Base-by-base conservation (phyloP, 306 rosid genomes). In the Trifolium repens region DNA sequence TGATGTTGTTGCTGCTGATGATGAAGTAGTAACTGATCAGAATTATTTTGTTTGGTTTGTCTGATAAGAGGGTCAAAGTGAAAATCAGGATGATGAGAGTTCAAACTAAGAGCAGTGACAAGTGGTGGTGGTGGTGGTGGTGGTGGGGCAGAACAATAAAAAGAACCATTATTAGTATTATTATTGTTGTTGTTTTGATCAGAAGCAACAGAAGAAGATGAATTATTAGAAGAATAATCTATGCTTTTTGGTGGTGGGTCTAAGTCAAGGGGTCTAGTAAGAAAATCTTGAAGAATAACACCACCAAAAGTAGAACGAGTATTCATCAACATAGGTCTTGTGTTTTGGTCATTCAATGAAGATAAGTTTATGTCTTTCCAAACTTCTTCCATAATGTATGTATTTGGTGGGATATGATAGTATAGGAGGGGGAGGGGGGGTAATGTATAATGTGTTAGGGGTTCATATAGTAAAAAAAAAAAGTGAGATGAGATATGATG, bases 241-340 rank as follows among this genome's bases (percentile, higher is more conserved):
- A 71, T 8, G 77, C 7, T 71, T 58, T 74, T 69, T 37, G 82
- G 80, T 37, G 82, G 80, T 61, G 82, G 82, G 55, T 81, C 83
- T 24, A 83, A 67, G 80, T 3, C 17, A 17, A 79, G 80, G 42
- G 93, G 96, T 47, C 83, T 70, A 1, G 78, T 85, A 0, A 93
- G 90, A 37, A 93, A 93, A 79, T 90, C 96, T 74, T 93, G 98
- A 37, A 87, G 84, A 15, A 58, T 58, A 58, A 58, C 64, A 26
- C 64, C 64, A 12, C 64, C 64, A 26, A 5, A 19, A 22, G 32
- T 55, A 27, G 34, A 22, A 22, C 61, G 61, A 9, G 61, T 22
- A 55, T 4, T 55, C 61, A 54, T 19, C 32, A 55, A 9, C 15
- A 55, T 11, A 8, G 37, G 16, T 26, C 39, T 15, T 58, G 16